Conservation (phyloP, 2,329 filamentous ascomycete species). For the Fusarium sp. region DNA sequence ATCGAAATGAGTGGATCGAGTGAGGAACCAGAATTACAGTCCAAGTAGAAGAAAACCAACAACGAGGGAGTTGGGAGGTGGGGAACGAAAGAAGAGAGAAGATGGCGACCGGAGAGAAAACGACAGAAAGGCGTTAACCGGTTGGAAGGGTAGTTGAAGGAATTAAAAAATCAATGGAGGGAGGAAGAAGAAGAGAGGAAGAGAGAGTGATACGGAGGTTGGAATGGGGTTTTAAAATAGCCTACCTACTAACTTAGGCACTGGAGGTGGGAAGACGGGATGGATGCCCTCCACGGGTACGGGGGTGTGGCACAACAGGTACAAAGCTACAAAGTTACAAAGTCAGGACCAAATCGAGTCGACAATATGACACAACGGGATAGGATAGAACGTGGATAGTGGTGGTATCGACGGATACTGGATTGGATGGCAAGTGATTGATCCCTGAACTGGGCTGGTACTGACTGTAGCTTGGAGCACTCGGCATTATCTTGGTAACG, state of each 20-base stretch:
- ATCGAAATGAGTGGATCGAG: constrained; percentile 34
- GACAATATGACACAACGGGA: not conserved
- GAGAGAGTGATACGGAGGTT: constrained; percentile 28
- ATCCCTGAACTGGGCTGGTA: not conserved
- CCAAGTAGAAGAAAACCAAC: constrained; percentile 44
- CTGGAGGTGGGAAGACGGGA: not conserved
- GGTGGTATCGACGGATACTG: constrained; percentile 28
- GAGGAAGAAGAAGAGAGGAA: constrained; percentile 32
- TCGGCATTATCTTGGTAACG: constrained; percentile 16
- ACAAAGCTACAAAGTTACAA: not conserved
- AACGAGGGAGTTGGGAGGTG: constrained; percentile 49
- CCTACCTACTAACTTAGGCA: not conserved
- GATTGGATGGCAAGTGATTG: constrained; percentile 15
- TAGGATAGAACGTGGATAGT: not conserved
- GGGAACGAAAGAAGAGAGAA: constrained; percentile 40
- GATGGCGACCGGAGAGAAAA: constrained; percentile 18
- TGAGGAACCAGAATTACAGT: constrained; percentile 36
- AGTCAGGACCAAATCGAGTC: not conserved
- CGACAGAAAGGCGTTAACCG: constrained; percentile 26
- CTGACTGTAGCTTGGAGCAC: not conserved
- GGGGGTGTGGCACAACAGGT: not conserved
- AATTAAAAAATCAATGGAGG: constrained; percentile 23
- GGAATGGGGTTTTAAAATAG: constrained; percentile 40
- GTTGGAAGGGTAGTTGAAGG: constrained; percentile 31
- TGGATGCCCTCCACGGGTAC: not conserved